Evolutionary conservation across 805 yeast species (phyloP).

Genomic region (Hanseniaspora lachancei): DNA sequence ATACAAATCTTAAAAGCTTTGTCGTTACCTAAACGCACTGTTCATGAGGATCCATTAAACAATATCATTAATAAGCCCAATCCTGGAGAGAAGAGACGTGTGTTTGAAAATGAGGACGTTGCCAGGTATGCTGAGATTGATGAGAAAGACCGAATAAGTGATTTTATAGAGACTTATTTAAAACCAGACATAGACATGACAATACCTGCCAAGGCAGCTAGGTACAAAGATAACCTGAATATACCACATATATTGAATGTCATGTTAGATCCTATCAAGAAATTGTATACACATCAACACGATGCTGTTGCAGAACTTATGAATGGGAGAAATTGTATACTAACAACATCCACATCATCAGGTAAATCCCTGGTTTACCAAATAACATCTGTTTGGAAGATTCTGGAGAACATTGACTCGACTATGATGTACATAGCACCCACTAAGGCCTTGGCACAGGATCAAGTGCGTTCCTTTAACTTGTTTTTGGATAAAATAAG

Average conservation of each 20-base stretch:
- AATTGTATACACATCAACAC: constrained; percentile 70
- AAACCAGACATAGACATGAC: constrained; percentile 11
- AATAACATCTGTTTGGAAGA: constrained; percentile 53
- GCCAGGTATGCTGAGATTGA: constrained; percentile 1
- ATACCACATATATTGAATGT: constrained; percentile 3
- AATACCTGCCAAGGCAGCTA: not conserved
- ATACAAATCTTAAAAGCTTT: not conserved
- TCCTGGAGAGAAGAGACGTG: constrained; percentile 31
- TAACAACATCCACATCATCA: constrained; percentile 90
- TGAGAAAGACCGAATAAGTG: not conserved
- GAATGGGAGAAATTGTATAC: constrained; percentile 56
- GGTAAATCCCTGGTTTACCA: constrained; percentile 93
- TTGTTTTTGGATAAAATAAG: constrained; percentile 35
- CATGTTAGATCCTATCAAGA: constrained; percentile 18
- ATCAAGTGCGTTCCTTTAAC: constrained; percentile 72
- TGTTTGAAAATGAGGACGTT: constrained; percentile 6
- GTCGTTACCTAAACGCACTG: constrained; percentile 38
- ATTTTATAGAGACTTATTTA: constrained; percentile 10
- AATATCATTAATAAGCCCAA: constrained; percentile 18
- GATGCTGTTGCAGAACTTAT: constrained; percentile 51
- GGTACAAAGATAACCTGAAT: not conserved
- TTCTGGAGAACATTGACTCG: constrained; percentile 27
- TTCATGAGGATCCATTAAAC: constrained; percentile 49
- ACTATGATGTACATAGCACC: constrained; percentile 88
- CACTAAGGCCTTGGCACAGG: constrained; percentile 95